Percentiles rank a stretch among this genome's conserved stretches.
These are phyloP conservation scores for Calvatia gigantea DNA, from an alignment of 768 basidiomycete species.

Conservation along the genomic window DNA sequence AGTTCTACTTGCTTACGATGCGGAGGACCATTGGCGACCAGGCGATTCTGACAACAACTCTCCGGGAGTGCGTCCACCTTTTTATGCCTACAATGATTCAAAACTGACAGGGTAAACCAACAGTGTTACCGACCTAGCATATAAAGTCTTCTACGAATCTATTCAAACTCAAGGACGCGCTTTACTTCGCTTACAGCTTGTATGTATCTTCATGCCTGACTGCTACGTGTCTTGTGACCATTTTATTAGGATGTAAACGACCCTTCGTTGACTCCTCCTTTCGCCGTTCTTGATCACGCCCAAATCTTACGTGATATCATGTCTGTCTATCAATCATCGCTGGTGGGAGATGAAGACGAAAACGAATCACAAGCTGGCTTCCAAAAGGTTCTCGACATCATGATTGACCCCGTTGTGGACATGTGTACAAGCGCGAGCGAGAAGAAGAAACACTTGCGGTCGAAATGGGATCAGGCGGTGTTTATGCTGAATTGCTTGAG, in stretches of 20 bases:
- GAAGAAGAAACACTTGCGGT: constrained; percentile 51
- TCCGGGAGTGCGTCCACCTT: constrained; percentile 64
- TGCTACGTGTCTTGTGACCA: background rate
- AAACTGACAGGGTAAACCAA: background rate
- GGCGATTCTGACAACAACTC: constrained; percentile 69
- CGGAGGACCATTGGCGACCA: constrained; percentile 84
- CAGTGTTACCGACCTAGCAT: constrained; percentile 79
- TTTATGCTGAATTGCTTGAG: constrained; percentile 86
- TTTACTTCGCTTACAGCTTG: constrained; percentile 49
- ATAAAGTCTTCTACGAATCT: constrained; percentile 84
- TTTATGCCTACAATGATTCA: background rate
- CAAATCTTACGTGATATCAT: constrained; percentile 88
- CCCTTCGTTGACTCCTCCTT: constrained; percentile 66
- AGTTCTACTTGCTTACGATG: constrained; percentile 95
- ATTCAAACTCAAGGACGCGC: constrained; percentile 82
- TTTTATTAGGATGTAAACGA: constrained; percentile 62
- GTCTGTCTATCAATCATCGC: constrained; percentile 82
- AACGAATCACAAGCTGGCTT: constrained; percentile 45
- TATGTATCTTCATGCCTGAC: constrained; percentile 25
- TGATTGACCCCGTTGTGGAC: constrained; percentile 79
- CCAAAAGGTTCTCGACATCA: constrained; percentile 73
- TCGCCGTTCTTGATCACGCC: constrained; percentile 75
- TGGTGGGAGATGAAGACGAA: constrained; percentile 62
- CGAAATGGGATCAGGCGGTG: constrained; percentile 76
- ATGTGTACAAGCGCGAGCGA: constrained; percentile 70